These are phyloP conservation scores for Russula dissimulans DNA, from an alignment of 768 basidiomycete species.

Conservation along the genomic window DNA sequence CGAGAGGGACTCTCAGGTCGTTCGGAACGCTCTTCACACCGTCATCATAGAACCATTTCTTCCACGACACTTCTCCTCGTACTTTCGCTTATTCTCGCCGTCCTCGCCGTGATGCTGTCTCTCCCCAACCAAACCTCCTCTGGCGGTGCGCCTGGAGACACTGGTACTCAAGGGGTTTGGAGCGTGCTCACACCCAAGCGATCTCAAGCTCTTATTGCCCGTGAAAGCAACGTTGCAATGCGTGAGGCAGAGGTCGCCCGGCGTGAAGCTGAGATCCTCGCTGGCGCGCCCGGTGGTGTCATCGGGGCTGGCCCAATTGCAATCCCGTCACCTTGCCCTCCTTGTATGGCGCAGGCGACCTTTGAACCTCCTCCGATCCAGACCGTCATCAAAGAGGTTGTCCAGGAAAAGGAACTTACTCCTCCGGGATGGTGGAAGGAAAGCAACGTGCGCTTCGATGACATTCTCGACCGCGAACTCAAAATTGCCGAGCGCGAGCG, in stretches of 20 bases:
- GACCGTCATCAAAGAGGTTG: conserved; percentile 81
- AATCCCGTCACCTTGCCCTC: conserved; percentile 37
- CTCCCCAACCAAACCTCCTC: conserved; percentile 50
- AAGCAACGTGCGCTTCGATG: conserved; percentile 63
- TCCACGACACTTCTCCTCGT: conserved; percentile 84
- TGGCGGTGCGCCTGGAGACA: conserved; percentile 24
- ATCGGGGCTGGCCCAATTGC: conserved; percentile 38
- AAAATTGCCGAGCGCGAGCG: conserved; percentile 80
- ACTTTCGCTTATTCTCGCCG: conserved; percentile 75
- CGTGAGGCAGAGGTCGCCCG: conserved; percentile 86
- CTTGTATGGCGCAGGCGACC: conserved; percentile 53
- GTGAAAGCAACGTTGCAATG: conserved; percentile 69
- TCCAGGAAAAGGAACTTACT: conserved; percentile 70
- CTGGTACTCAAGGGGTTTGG: conserved; percentile 45
- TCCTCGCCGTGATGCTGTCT: conserved; percentile 86
- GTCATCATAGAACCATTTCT: conserved; percentile 78
- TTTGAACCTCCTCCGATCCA: conserved; percentile 47
- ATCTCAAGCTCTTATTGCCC: conserved; percentile 66
- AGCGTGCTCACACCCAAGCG: conserved; percentile 76
- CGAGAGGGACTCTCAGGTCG: conserved; percentile 44
- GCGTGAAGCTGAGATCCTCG: conserved; percentile 78
- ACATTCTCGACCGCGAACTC: conserved; percentile 75
- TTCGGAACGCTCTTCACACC: conserved; percentile 52
- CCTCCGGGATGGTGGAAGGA: conserved; percentile 74
- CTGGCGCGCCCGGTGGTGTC: conserved; percentile 76